Conservation (phyloP, 441 rosid species). For the Manihot esculenta region DNA sequence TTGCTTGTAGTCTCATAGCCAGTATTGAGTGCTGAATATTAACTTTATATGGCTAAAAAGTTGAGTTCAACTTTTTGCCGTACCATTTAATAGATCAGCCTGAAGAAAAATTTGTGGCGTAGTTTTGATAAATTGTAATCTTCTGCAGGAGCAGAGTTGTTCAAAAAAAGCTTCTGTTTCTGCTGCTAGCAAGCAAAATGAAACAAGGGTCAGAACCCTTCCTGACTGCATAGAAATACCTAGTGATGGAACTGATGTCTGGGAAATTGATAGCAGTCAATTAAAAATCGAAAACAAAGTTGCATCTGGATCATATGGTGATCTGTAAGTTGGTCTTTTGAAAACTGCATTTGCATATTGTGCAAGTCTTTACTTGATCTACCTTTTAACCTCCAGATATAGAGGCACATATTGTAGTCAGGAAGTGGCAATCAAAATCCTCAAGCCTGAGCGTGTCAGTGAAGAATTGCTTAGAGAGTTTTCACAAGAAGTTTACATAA, state of each 20-base stretch:
- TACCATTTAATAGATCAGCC: not conserved
- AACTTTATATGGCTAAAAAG: not conserved
- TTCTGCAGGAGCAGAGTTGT: slow-evolving; percentile 61
- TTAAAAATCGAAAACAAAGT: slow-evolving; percentile 72
- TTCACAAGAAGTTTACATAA: slow-evolving; percentile 89
- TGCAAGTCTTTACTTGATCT: slow-evolving; percentile 18
- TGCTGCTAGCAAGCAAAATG: slow-evolving; percentile 40
- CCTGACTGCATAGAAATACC: slow-evolving; percentile 80
- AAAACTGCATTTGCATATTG: slow-evolving; percentile 10
- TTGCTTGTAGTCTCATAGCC: not conserved
- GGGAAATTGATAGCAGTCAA: slow-evolving; percentile 86
- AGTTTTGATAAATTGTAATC: slow-evolving; percentile 31
- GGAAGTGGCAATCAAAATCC: slow-evolving; percentile 89
- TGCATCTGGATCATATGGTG: slow-evolving; percentile 87
- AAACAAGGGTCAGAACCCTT: slow-evolving; percentile 39
- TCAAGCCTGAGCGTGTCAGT: slow-evolving; percentile 78
- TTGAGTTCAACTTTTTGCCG: slow-evolving; percentile 1
- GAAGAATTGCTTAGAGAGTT: slow-evolving; percentile 80
- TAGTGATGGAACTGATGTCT: slow-evolving; percentile 88
- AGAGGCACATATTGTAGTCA: slow-evolving; percentile 88
- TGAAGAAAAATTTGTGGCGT: slow-evolving; percentile 17
- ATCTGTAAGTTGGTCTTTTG: slow-evolving; percentile 57
- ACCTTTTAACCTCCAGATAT: slow-evolving; percentile 47
- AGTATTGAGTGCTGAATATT: not conserved
- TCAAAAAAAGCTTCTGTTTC: slow-evolving; percentile 46